Base-by-base conservation (phyloP, 352 stramenopile genomes). In the Globisporangium acanthophoron region DNA sequence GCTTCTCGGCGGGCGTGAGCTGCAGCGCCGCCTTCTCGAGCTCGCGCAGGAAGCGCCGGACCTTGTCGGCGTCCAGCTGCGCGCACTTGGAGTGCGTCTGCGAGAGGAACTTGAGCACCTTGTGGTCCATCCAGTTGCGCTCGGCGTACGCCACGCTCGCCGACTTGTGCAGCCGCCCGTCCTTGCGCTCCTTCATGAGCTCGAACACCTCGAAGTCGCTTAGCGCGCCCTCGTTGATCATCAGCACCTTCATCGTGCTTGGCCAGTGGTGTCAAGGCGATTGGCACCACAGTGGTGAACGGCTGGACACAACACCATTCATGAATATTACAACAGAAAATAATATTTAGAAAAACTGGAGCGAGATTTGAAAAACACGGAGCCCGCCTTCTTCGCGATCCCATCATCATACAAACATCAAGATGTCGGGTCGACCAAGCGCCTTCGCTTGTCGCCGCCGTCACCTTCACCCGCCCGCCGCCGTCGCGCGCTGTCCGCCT, bases 101-200 rank as follows among this genome's bases (percentile, higher is more conserved):
- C 37, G 76, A 80, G 27, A 94, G 71, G 68, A 89, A 92, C 68
- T 92, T 94, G 74, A 92, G 76, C 67, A 94, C 78, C 66, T 94
- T 94, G 73, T 91, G 83, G 76, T 94, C 82, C 78, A 94, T 90
- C 85, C 85, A 94, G 71, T 92, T 92, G 71, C 85, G 78, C 67
- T 94, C 85, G 8, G 85, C 82, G 61, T 94, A 92, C 56, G 80
- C 77, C 45, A 82, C 76, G 55, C 74, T 87, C 21, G 78, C 80
- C 7, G 79, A 80, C 66, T 88, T 91, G 71, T 92, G 81, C 56
- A 92, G 65, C 3, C 85, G 78, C 41, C 72, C 70, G 49, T 88
- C 79, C 67, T 87, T 85, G 55, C 85, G 80, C 73, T 94, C 85
- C 67, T 91, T 78, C 71, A 94, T 83, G 58, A 94, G 73, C 67